These are phyloP conservation scores for Agrocybe pediades DNA, from an alignment of 768 basidiomycete genomes.

Conservation along the genomic window DNA sequence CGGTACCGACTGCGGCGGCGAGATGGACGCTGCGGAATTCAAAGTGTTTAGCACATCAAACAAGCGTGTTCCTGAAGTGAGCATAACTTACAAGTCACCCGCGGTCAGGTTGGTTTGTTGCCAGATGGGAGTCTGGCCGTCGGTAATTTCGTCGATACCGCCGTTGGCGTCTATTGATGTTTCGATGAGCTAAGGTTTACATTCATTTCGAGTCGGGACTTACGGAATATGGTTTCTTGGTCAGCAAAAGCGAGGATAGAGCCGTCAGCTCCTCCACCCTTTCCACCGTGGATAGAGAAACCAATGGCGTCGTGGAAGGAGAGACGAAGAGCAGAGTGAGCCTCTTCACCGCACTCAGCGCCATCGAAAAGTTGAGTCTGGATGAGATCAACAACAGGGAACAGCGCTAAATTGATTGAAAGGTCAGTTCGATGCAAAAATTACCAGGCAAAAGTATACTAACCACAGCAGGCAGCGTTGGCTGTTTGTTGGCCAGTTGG, in stretches of 20 bases:
- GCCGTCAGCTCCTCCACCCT: conserved; percentile 31
- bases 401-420: conserved; percentile 8
- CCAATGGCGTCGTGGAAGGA: conserved; percentile 24
- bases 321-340: conserved; percentile 19
- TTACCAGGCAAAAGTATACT: background rate
- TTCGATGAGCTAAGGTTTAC: background rate
- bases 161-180: conserved; percentile 14
- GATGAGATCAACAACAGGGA: conserved; percentile 25
- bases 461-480: conserved; percentile 24
- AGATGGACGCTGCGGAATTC: conserved; percentile 17
- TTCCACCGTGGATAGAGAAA: conserved; percentile 13
- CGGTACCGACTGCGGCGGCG: conserved; percentile 24
- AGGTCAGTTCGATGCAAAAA: background rate
- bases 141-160: conserved; percentile 21
- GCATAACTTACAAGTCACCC: conserved; percentile 16
- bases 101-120: conserved; percentile 14
- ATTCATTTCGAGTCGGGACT: background rate
- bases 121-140: conserved; percentile 16
- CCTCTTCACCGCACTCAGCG: conserved; percentile 29
- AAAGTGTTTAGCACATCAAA: background rate
- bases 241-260: conserved; percentile 26
- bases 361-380: conserved; percentile 31
- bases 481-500: conserved; percentile 24
- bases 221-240: conserved; percentile 17
- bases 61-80: background rate